phyloP scores from a whole-genome alignment of 164 flowering plant species.

The Akebia trifoliata region DNA sequence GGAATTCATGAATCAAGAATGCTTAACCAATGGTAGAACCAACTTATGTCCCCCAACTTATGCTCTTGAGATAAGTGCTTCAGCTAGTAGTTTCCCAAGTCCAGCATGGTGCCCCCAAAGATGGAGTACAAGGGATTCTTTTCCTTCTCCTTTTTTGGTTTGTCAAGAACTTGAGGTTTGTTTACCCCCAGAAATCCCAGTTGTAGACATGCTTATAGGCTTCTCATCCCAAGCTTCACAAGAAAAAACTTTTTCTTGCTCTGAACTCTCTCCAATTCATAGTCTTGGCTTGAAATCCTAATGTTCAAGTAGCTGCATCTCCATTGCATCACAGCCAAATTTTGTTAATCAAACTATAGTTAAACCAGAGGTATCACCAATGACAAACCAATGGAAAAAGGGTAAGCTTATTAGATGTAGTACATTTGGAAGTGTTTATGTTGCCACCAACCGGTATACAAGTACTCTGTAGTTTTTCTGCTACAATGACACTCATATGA shows the following conservation, averaged over 20 bases:
- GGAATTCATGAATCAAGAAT: too few species aligned
- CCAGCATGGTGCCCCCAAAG: slow-evolving; percentile 55
- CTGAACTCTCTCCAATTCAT: slow-evolving; percentile 49
- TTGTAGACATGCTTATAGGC: slow-evolving; percentile 22
- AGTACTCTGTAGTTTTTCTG: slow-evolving; percentile 4
- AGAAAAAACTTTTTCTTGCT: slow-evolving; percentile 30
- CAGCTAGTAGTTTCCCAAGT: slow-evolving; percentile 54
- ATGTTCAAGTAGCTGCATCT: slow-evolving; percentile 38
- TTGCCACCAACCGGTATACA: slow-evolving; percentile 66
- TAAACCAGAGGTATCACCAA: slow-evolving; percentile 38
- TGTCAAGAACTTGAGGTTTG: slow-evolving; percentile 39
- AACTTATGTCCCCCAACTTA: too few species aligned
- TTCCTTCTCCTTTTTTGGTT: slow-evolving; percentile 20
- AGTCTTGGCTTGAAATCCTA: slow-evolving; percentile 30
- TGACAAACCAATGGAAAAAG: slow-evolving; percentile 66
- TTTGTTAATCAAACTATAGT: slow-evolving; percentile 28
- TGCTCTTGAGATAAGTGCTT: slow-evolving; percentile 53
- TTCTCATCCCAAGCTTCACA: slow-evolving; percentile 32
- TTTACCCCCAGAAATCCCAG: slow-evolving; percentile 62
- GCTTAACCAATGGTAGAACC: too few species aligned
- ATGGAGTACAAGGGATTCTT: slow-evolving; percentile 25
- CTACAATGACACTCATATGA: neutral
- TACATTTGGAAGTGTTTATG: slow-evolving; percentile 92
- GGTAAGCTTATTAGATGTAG: slow-evolving; percentile 96
- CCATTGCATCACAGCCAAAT: slow-evolving; percentile 33